A percentile compares a stretch with the other conserved stretches of the same genome.
Evolutionary conservation across 495 filamentous ascomycete species (phyloP).

Genomic region (Aspergillus asperescens): DNA sequence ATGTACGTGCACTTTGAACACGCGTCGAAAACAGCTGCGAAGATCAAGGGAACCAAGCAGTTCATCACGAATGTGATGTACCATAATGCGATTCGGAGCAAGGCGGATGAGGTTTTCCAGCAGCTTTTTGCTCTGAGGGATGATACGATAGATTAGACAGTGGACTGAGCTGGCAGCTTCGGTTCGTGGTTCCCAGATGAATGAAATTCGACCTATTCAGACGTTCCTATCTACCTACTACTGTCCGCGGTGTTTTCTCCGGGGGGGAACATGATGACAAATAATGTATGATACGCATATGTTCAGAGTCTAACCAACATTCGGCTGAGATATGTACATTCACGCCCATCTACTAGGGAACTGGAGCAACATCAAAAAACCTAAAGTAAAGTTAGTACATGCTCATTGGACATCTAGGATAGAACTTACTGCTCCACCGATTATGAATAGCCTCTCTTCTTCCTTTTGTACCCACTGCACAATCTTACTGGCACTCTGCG

Average conservation of each 20-base stretch:
- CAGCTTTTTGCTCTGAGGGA: slow-evolving; percentile 66
- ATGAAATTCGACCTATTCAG: too few relatives aligned
- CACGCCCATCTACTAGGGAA: background rate
- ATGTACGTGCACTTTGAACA: slow-evolving; percentile 88
- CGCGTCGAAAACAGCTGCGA: slow-evolving; percentile 63
- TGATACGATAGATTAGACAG: slow-evolving; percentile 62
- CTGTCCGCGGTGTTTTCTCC: too few relatives aligned
- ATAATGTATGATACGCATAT: too few relatives aligned
- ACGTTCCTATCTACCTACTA: too few relatives aligned
- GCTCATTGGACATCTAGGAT: background rate
- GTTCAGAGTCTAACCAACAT: too few relatives aligned
- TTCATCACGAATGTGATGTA: slow-evolving; percentile 83
- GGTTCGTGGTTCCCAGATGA: too few relatives aligned
- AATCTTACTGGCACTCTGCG: slow-evolving; percentile 79
- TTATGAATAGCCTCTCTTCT: slow-evolving; percentile 91
- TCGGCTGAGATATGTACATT: background rate
- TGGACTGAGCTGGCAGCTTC: too few relatives aligned
- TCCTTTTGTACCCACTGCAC: slow-evolving; percentile 85
- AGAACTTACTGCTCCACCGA: slow-evolving; percentile 73
- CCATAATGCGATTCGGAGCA: slow-evolving; percentile 72
- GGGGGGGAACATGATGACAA: too few relatives aligned
- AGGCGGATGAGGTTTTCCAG: slow-evolving; percentile 66
- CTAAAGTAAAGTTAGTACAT: slow-evolving; percentile 21
- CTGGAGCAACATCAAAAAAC: background rate
- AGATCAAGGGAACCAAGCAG: slow-evolving; percentile 72